Percentiles rank a stretch among this genome's conserved stretches.
These are phyloP conservation scores for Craspedostauros australis DNA, from an alignment of 108 stramenopile genomes.

Conservation along the genomic window DNA sequence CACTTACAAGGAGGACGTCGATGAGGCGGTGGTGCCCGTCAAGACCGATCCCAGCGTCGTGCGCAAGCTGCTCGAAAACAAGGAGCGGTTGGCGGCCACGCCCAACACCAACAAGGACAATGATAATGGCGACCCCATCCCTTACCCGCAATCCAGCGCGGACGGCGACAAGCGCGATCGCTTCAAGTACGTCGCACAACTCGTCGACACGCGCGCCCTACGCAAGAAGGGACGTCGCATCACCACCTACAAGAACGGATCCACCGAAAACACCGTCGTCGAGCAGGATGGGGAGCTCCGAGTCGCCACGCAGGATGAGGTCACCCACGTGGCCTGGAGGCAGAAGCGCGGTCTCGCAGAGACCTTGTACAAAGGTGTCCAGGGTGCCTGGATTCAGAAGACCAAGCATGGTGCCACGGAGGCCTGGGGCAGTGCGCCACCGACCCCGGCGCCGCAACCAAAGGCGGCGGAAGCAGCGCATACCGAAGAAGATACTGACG, in stretches of 20 bases:
- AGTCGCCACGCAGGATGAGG: slow-evolving; percentile 66
- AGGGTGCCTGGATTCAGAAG: slow-evolving; percentile 65
- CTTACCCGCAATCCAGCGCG: slow-evolving; percentile 44
- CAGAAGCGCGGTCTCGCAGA: slow-evolving; percentile 55
- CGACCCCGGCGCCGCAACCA: not conserved
- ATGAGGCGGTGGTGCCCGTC: slow-evolving; percentile 40
- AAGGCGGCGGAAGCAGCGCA: slow-evolving; percentile 4
- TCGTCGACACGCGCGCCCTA: slow-evolving; percentile 63
- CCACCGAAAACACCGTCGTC: slow-evolving; percentile 51
- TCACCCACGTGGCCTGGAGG: slow-evolving; percentile 70
- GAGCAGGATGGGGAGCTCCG: slow-evolving; percentile 62
- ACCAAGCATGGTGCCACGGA: slow-evolving; percentile 51
- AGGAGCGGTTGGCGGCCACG: not conserved
- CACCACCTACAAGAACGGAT: slow-evolving; percentile 34
- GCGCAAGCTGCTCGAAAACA: slow-evolving; percentile 19
- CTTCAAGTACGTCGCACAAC: slow-evolving; percentile 78
- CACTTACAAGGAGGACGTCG: slow-evolving; percentile 68
- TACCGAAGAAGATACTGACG: too few relatives aligned
- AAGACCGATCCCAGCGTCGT: slow-evolving; percentile 42
- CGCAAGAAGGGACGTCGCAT: slow-evolving; percentile 22
- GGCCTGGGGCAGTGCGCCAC: slow-evolving; percentile 57
- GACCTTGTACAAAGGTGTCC: slow-evolving; percentile 59
- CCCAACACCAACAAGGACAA: not conserved
- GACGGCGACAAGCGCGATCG: slow-evolving; percentile 43
- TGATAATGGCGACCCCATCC: slow-evolving; percentile 13